Conservation (phyloP, 2,329 filamentous ascomycete species). For the Mycosphaerella arachidis region DNA sequence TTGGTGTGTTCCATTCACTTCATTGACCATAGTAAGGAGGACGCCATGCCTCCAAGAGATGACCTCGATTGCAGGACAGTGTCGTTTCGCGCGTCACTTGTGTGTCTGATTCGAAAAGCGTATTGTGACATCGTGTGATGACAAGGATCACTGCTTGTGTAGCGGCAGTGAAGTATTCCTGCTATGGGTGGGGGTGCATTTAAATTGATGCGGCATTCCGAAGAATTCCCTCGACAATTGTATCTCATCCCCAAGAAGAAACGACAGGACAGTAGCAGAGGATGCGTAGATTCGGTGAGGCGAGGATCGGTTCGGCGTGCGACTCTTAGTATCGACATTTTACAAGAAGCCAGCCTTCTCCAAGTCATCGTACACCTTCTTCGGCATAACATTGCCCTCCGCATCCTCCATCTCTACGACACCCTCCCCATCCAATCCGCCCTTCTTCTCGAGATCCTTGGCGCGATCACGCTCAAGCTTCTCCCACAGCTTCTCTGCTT, state of each 20-base stretch:
- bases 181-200: no score
- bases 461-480: constrained; percentile 86
- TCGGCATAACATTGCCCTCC: constrained; percentile 97
- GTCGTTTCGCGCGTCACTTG: no score
- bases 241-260: no score
- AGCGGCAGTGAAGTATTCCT: no score
- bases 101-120: no score
- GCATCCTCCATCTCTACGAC: constrained; percentile 98
- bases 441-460: constrained; percentile 65
- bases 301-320: neutral
- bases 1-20: neutral
- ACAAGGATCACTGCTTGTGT: no score
- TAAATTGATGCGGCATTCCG: no score
- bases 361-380: constrained; percentile 95
- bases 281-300: neutral
- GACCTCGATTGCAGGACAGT: neutral
- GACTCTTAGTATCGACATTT: constrained; percentile 20
- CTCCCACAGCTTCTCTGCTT: constrained; percentile 84
- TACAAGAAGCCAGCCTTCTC: constrained; percentile 83
- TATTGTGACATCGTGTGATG: no score
- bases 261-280: neutral
- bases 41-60: neutral
- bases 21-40: neutral
- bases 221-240: no score
- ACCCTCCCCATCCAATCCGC: constrained; percentile 51